Conservation (phyloP, 257 asterid species). For the Paulownia fortunei region DNA sequence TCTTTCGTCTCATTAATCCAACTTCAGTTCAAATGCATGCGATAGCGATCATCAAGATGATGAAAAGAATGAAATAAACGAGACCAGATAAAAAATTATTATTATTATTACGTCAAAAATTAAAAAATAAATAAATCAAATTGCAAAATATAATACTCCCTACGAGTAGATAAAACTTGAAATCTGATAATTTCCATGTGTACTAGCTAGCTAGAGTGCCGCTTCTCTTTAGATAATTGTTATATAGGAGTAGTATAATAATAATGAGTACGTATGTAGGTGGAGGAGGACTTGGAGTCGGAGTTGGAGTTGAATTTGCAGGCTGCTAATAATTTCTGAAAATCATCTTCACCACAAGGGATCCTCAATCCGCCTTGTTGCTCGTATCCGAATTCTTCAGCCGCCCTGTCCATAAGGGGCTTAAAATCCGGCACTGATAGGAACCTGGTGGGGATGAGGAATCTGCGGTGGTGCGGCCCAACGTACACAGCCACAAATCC, state of each 20-base stretch:
- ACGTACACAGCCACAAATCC: slow-evolving; percentile 30
- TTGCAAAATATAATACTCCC: too few species aligned
- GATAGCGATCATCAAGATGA: too few species aligned
- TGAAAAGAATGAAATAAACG: too few species aligned
- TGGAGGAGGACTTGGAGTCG: slow-evolving; percentile 16
- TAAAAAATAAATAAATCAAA: too few species aligned
- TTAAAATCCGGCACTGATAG: slow-evolving; percentile 24
- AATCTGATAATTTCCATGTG: too few species aligned
- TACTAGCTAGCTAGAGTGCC: too few species aligned
- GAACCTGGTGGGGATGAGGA: slow-evolving; percentile 17
- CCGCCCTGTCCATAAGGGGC: slow-evolving; percentile 31
- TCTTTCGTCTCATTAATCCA: too few species aligned
- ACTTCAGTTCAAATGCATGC: too few species aligned
- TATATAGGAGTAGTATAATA: not conserved
- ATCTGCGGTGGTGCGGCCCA: slow-evolving; percentile 17
- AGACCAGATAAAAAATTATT: too few species aligned
- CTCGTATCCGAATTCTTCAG: slow-evolving; percentile 30
- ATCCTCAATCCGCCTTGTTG: slow-evolving; percentile 25
- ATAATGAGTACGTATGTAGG: not conserved
- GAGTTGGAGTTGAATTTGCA: slow-evolving; percentile 20
- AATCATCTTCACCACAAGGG: slow-evolving; percentile 30
- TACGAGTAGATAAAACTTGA: too few species aligned
- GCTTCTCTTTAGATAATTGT: too few species aligned
- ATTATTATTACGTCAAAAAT: too few species aligned
- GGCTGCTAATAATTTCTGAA: not conserved